Base-by-base conservation (phyloP, 202 grass and related monocot species). In the Dendrocalamus latiflorus region DNA sequence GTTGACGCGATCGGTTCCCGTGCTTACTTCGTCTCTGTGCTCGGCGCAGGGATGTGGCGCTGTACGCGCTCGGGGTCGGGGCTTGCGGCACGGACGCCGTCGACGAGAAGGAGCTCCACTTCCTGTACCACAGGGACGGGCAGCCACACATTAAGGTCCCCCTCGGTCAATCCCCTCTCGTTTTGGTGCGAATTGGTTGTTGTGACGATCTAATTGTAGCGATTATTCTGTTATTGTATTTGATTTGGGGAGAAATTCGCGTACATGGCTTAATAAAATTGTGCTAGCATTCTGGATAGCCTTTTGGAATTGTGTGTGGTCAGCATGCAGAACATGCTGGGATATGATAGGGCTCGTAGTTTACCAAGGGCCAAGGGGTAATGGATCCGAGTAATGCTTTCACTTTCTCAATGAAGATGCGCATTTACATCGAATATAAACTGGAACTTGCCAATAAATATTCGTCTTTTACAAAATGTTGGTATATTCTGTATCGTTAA, bases 51-150 rank as follows among this genome's bases (percentile, higher is more conserved):
- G 95, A 93, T 25, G 92, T 67, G 8, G 92, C 86, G 51, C 83
- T 98, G 4, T 94, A 98, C 84, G 95, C 90, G 49, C 88, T 98
- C 75, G 92, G 95, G 5, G 54, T 94, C 28, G 95, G 95, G n/a
- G 90, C 92, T 51, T 98, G 95, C 58, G 79, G 86, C 65, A 61
- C 42, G 42, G 95, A 98, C 86, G 92, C 95, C 24, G 58, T 94
- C 70, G 90, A 98, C 78, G 87, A 87, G 41, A 95, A 95, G 85
- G 92, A 98, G 57, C 92, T 98, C 65, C 90, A 91, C 54, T 83
- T 93, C 67, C 77, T 93, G 81, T 91, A 98, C 79, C 90, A 94
- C 65, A 84, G 58, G 50, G 76, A 93, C 43, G 92, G 90, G 20
- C 95, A 98, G 85, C 75, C 79, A 17, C 83, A 82, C 28, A 91